A percentile compares a stretch with the other conserved stretches of the same genome.
phyloP scores from a whole-genome alignment of 768 basidiomycete genomes.

The Calocera viscosa region DNA sequence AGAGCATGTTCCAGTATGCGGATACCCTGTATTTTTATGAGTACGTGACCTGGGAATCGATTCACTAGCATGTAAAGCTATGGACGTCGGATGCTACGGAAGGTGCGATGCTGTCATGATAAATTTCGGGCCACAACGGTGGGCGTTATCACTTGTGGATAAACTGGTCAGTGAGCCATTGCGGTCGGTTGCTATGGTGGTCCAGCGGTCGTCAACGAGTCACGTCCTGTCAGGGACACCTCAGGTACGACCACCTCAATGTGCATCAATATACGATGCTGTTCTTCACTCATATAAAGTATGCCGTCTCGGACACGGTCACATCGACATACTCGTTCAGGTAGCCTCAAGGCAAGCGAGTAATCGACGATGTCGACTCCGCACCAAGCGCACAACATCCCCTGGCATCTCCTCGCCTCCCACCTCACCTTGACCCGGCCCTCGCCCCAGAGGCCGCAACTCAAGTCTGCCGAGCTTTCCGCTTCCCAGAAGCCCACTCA shows the following conservation, averaged over 20 bases:
- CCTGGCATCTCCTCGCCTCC: background rate
- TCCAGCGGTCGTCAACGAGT: background rate
- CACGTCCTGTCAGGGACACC: background rate
- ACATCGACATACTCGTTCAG: too few relatives aligned
- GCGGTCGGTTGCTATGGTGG: too few relatives aligned
- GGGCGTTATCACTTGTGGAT: too few relatives aligned
- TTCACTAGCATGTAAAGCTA: too few relatives aligned
- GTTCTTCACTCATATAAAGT: background rate
- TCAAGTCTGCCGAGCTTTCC: background rate
- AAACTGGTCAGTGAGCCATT: too few relatives aligned
- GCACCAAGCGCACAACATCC: background rate
- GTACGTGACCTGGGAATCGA: background rate
- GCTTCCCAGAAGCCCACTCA: background rate
- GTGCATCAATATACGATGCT: background rate
- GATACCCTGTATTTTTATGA: background rate
- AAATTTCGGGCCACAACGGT: too few relatives aligned
- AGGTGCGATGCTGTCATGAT: too few relatives aligned
- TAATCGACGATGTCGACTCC: background rate
- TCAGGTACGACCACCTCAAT: background rate
- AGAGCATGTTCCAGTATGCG: too few relatives aligned
- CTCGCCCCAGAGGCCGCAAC: background rate
- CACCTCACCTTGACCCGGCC: background rate
- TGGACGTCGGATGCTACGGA: too few relatives aligned
- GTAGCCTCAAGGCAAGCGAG: background rate
- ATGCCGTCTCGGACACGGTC: background rate